phyloP scores from a whole-genome alignment of 225 moss, liverwort and hornwort species.

The Polytrichum commune region DNA sequence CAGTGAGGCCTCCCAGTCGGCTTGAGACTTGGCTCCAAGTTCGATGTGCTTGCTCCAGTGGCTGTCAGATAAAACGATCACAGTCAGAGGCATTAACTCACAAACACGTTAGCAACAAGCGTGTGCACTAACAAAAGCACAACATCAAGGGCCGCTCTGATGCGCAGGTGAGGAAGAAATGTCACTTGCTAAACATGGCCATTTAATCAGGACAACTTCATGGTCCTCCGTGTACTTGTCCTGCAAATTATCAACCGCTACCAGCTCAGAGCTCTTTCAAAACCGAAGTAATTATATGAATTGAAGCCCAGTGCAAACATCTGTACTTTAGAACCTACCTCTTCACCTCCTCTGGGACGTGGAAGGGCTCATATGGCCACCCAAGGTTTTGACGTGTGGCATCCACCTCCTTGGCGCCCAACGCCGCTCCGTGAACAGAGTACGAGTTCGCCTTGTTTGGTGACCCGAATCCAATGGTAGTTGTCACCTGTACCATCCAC shows the following conservation, averaged over 20 bases:
- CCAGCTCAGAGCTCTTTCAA: too few species aligned
- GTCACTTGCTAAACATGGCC: too few species aligned
- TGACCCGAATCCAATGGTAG: constrained; percentile 84
- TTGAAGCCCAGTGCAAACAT: too few species aligned
- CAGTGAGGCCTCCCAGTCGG: constrained; percentile 60
- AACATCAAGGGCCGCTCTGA: too few species aligned
- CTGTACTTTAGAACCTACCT: constrained; percentile 22
- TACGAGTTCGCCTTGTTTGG: constrained; percentile 80
- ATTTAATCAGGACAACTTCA: too few species aligned
- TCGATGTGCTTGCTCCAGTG: constrained; percentile 77
- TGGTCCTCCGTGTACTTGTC: too few species aligned
- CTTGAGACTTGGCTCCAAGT: constrained; percentile 54
- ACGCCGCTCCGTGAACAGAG: constrained; percentile 74
- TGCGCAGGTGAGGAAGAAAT: too few species aligned
- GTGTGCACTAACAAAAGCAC: too few species aligned
- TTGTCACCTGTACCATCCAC: constrained; percentile 53
- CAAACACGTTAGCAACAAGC: too few species aligned
- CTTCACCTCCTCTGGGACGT: constrained; percentile 82
- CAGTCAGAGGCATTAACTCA: too few species aligned
- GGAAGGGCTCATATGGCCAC: constrained; percentile 81
- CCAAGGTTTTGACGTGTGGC: constrained; percentile 81
- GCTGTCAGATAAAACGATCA: constrained; percentile 20
- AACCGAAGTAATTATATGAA: too few species aligned
- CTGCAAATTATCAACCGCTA: too few species aligned
- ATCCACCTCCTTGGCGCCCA: constrained; percentile 88